A percentile compares a stretch with the other conserved stretches of the same genome.
These are phyloP conservation scores for Paraglomus brasilianum DNA, from an alignment of 192 early-diverging fungal species.

Conservation along the genomic window DNA sequence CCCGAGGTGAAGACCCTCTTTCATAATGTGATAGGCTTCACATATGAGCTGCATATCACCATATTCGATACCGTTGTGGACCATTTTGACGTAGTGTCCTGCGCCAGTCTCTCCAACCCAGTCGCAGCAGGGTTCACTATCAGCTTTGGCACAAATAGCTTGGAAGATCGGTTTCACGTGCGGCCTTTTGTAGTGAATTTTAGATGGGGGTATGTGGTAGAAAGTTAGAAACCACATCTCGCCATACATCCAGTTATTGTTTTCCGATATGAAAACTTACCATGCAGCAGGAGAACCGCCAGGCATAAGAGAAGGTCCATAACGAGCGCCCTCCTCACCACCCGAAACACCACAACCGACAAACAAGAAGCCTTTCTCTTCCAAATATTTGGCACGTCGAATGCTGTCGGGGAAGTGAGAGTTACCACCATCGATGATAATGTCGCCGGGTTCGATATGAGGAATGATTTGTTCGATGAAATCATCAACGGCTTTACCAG, in stretches of 20 bases:
- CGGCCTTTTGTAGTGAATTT: slow-evolving; percentile 48
- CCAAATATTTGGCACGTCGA: slow-evolving; percentile 84
- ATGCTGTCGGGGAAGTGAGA: slow-evolving; percentile 97
- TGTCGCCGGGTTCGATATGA: slow-evolving; percentile 85
- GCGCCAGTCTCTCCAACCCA: slow-evolving; percentile 98
- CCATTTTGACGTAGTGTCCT: slow-evolving; percentile 99
- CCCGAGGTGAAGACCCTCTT: slow-evolving; percentile 76
- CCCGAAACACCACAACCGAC: slow-evolving; percentile 98
- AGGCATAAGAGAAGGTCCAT: slow-evolving; percentile 96
- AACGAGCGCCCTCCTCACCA: slow-evolving; percentile 97
- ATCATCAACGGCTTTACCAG: slow-evolving; percentile 89
- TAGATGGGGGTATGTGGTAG: not conserved
- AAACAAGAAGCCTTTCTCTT: slow-evolving; percentile 89
- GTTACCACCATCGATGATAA: slow-evolving; percentile 99
- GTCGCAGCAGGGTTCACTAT: slow-evolving; percentile 94
- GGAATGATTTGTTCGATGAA: slow-evolving; percentile 92
- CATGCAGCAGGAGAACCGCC: slow-evolving; percentile 93
- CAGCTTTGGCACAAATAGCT: slow-evolving; percentile 83
- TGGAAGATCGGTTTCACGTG: slow-evolving; percentile 97
- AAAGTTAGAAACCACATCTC: not conserved
- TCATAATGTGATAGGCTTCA: slow-evolving; percentile 93
- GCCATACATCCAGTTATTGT: not conserved
- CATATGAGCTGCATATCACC: slow-evolving; percentile 99
- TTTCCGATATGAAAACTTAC: slow-evolving; percentile 42
- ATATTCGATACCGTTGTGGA: slow-evolving; percentile 99